Base-by-base conservation (phyloP, 2,329 filamentous ascomycete species). In the Xylaria sp. region DNA sequence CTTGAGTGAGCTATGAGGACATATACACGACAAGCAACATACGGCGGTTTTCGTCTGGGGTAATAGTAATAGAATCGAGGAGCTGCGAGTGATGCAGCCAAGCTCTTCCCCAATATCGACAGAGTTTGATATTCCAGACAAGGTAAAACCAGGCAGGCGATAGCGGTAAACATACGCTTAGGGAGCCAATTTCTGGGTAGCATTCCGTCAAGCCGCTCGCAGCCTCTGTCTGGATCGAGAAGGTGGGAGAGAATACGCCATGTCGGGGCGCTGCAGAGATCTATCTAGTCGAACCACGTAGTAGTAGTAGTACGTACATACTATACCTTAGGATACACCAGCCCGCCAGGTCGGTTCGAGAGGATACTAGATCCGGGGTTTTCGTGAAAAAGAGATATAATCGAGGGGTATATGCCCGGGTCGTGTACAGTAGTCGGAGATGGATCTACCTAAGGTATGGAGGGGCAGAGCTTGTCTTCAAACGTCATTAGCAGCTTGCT, bases 201-300 rank as follows among this genome's bases (percentile, higher is more conserved):
- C 43, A 73, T 74, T 72, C 74, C 74, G 70, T 36, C 68, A 68
- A 63, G 68, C 71, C 73, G 71, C 68, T 62, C 58, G 71, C 70
- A 71, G 69, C 69, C 63, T 66, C 46, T 59, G 56, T 66, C 72
- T 71, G 60, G 65, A 76, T 75, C 65, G 39, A 76, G 73, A 75
- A 75, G 72, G 74, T 75, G 73, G 48, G 60, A 68, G 62, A 65
- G 39, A 1, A 46, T 56, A 52, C 34, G 53, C 34, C 55, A 63
- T 57, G 60, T 30, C 52, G 56, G 43, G 63, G 58, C 63, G 48
- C 63, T 66, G 64, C 53, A 57, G 59, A 56, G 39, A 25, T 52
- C 56, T 15, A 25, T 52, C 56, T 15, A 39, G 67, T 67, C 67
- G 48, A 61, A 63, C 15, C 41, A 55, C n/a, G 57, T 12, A 34